Percentiles rank a stretch among this genome's conserved stretches.
phyloP scores from a whole-genome alignment of 495 filamentous ascomycete species.

The Aspergillus egyptiacus region DNA sequence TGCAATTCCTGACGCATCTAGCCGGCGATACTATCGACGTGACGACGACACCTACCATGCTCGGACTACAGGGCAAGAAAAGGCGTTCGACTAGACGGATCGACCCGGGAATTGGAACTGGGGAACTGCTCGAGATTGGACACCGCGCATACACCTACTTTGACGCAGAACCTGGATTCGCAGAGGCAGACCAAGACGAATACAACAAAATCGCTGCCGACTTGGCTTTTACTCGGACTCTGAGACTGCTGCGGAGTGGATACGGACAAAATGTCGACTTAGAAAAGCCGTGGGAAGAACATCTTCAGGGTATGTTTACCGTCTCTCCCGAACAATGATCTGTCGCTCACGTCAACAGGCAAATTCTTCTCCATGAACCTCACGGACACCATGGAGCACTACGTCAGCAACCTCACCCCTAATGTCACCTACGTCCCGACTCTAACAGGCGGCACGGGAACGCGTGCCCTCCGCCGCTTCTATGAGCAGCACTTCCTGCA shows the following conservation, averaged over 20 bases:
- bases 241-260: constrained; percentile 46
- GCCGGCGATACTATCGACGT: constrained; percentile 45
- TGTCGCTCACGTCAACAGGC: constrained; percentile 13
- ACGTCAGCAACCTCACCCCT: constrained; percentile 43
- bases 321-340: too few relatives aligned
- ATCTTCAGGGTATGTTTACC: constrained; percentile 48
- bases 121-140: constrained; percentile 37
- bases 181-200: constrained; percentile 45
- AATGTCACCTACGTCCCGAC: constrained; percentile 53
- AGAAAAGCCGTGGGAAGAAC: constrained; percentile 54
- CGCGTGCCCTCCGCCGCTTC: constrained; percentile 59
- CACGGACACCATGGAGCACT: constrained; percentile 47
- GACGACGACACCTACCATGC: constrained; percentile 41
- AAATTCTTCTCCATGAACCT: constrained; percentile 45
- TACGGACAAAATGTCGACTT: constrained; percentile 56
- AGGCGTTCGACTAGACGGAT: constrained; percentile 41
- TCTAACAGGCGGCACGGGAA: constrained; percentile 69
- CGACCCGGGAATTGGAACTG: constrained; percentile 49
- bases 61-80: constrained; percentile 60
- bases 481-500: constrained; percentile 72
- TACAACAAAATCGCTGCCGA: constrained; percentile 48
- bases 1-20: constrained; percentile 50
- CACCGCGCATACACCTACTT: constrained; percentile 46
- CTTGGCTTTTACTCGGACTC: constrained; percentile 51
- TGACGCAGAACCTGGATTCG: constrained; percentile 50